Evolutionary conservation across 345 rosid genomes (phyloP).

Genomic region (Cardamine occulta): DNA sequence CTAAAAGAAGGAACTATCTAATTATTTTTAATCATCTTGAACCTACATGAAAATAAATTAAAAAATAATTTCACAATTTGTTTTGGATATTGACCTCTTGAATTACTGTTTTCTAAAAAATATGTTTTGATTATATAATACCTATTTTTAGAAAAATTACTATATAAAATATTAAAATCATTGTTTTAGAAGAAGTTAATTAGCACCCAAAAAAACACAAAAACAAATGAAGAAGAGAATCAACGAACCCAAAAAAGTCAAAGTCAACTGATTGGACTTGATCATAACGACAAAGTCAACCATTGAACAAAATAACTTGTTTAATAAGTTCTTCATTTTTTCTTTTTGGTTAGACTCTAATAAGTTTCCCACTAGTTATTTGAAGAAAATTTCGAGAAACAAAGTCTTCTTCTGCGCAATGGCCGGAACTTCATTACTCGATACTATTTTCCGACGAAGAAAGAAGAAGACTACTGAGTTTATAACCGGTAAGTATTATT

Average conservation of each 20-base stretch:
- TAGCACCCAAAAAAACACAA: background rate
- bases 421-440: conserved; percentile 28
- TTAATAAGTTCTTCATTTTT: background rate
- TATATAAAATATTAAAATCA: too few relatives aligned
- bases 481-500: conserved; percentile 5
- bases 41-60: too few relatives aligned
- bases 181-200: background rate
- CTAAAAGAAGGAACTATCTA: too few relatives aligned
- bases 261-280: background rate
- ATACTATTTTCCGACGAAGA: conserved; percentile 22
- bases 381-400: conserved; percentile 8
- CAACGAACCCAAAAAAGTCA: conserved; percentile 7
- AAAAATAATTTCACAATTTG: too few relatives aligned
- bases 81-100: too few relatives aligned
- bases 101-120: too few relatives aligned
- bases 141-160: background rate
- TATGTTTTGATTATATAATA: background rate
- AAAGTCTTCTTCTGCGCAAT: conserved; percentile 7
- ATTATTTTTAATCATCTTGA: too few relatives aligned
- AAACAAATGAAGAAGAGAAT: too few relatives aligned
- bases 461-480: conserved; percentile 50
- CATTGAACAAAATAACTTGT: background rate
- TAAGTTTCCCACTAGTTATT: background rate
- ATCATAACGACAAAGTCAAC: conserved; percentile 18
- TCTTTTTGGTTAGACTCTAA: background rate